phyloP scores from a whole-genome alignment of 148 eudicot species.

The Vaccinium macrocarpon region DNA sequence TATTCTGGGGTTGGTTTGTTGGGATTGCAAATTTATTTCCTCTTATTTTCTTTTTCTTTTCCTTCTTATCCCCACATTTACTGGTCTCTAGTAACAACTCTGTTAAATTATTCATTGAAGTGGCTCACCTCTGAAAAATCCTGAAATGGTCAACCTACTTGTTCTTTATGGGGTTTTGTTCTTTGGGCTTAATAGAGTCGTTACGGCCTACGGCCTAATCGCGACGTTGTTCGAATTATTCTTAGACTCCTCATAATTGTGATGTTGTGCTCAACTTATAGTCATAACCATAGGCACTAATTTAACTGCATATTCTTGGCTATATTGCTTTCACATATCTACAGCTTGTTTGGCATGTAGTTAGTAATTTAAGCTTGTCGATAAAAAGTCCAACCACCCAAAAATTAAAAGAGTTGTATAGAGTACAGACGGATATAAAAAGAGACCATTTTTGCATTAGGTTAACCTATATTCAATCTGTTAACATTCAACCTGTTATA shows the following conservation, averaged over 20 bases:
- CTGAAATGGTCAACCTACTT: background rate
- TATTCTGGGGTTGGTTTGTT: slow-evolving; percentile 3
- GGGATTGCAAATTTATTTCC: background rate
- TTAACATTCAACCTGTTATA: background rate
- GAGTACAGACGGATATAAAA: background rate
- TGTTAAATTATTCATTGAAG: background rate
- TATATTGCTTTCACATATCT: too few relatives aligned
- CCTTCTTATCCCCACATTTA: background rate
- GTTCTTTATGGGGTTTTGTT: background rate
- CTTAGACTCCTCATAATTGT: too few relatives aligned
- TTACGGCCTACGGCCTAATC: too few relatives aligned
- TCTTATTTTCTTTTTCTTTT: background rate
- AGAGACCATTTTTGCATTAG: background rate
- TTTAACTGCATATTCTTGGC: too few relatives aligned
- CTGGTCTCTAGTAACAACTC: background rate
- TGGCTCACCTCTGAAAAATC: background rate
- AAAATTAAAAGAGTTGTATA: too few relatives aligned
- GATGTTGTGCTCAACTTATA: too few relatives aligned
- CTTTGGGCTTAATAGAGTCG: too few relatives aligned
- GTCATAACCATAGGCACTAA: too few relatives aligned
- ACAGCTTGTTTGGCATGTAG: too few relatives aligned
- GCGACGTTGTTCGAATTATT: too few relatives aligned
- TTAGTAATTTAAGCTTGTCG: too few relatives aligned
- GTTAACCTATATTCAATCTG: background rate
- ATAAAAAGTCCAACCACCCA: too few relatives aligned